phyloP scores from a whole-genome alignment of 805 yeast species.

The Myxozyma monticola region DNA sequence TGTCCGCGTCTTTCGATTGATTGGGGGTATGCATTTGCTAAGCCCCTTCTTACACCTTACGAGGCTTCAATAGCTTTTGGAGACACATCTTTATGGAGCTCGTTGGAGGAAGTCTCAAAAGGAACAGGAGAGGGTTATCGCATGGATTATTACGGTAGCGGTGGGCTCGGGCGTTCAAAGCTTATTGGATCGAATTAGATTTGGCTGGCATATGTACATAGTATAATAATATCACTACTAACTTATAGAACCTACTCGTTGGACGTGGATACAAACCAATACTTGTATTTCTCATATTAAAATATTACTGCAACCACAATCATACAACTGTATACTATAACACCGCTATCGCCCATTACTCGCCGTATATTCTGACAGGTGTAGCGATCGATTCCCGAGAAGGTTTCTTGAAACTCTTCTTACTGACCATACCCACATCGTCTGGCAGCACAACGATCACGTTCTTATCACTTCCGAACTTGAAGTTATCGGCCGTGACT shows the following conservation, averaged over 20 bases:
- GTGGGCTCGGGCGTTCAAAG: slow-evolving; percentile 51
- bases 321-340: not conserved
- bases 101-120: slow-evolving; percentile 35
- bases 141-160: slow-evolving; percentile 89
- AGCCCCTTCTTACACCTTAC: slow-evolving; percentile 90
- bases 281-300: not conserved
- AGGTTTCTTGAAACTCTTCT: slow-evolving; percentile 59
- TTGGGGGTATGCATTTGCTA: slow-evolving; percentile 97
- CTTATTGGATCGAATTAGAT: not conserved
- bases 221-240: no score
- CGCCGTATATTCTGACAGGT: slow-evolving; percentile 30
- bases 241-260: no score
- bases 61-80: slow-evolving; percentile 90
- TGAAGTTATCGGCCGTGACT: slow-evolving; percentile 74
- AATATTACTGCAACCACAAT: not conserved
- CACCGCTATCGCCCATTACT: not conserved
- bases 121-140: slow-evolving; percentile 59
- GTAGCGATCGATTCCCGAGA: slow-evolving; percentile 49
- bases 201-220: not conserved
- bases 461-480: slow-evolving; percentile 67
- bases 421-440: slow-evolving; percentile 67
- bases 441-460: slow-evolving; percentile 73
- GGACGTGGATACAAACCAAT: no score
- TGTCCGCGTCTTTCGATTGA: slow-evolving; percentile 95
- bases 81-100: slow-evolving; percentile 65